phyloP scores from a whole-genome alignment of 164 flowering plant genomes.

The Magnolia sinica region DNA sequence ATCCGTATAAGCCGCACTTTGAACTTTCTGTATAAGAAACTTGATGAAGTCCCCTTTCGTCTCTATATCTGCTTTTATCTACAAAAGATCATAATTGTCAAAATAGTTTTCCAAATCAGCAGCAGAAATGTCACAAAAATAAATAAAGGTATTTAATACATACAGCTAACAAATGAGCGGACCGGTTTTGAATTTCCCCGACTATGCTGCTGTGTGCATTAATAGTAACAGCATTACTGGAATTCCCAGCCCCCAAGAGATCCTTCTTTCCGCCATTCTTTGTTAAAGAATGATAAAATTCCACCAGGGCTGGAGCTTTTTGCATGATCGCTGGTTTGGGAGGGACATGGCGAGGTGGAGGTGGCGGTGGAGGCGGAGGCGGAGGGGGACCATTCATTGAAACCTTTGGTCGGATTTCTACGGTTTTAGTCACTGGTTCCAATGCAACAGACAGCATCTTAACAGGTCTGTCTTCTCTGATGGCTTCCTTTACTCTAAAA shows the following conservation, averaged over 20 bases:
- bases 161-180: conserved; percentile 68
- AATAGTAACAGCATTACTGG: conserved; percentile 19
- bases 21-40: conserved; percentile 51
- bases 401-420: conserved; percentile 17
- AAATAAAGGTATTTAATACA: conserved; percentile 9
- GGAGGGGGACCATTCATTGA: conserved; percentile 22
- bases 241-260: conserved; percentile 15
- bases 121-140: background rate
- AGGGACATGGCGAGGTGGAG: conserved; percentile 22
- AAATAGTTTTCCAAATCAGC: background rate
- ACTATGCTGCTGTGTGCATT: conserved; percentile 73
- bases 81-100: conserved; percentile 7
- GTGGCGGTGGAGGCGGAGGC: conserved; percentile 33
- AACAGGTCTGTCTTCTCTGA: conserved; percentile 10
- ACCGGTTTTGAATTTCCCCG: conserved; percentile 74
- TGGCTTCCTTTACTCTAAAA: conserved; percentile 19
- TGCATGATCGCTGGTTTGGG: conserved; percentile 19
- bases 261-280: conserved; percentile 38
- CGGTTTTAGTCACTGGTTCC: conserved; percentile 5
- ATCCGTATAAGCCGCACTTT: conserved; percentile 36
- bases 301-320: conserved; percentile 40
- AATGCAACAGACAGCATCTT: conserved; percentile 16
- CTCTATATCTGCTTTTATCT: conserved; percentile 62
- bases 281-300: conserved; percentile 45
- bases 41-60: conserved; percentile 67